Percentiles rank a stretch among this genome's conserved stretches.
phyloP scores from a whole-genome alignment of 108 stramenopile species.

The Nitzschia sp. region DNA sequence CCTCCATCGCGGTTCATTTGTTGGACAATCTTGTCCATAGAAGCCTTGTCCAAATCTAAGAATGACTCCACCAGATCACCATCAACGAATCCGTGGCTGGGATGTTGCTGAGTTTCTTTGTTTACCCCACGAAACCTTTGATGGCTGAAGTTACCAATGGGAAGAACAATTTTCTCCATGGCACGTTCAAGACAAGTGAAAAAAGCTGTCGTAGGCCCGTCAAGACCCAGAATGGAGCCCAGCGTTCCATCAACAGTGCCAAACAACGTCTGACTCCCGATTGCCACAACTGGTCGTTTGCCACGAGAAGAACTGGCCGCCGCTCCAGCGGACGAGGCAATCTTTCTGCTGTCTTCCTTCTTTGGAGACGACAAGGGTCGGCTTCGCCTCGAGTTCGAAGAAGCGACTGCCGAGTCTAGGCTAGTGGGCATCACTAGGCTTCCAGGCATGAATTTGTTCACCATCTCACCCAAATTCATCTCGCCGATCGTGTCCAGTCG shows the following conservation, averaged over 20 bases:
- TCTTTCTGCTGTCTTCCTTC: conserved; percentile 24
- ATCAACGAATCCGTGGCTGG: conserved; percentile 88
- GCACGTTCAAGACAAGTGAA: conserved; percentile 79
- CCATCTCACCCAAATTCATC: conserved; percentile 95
- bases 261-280: conserved; percentile 88
- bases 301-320: conserved; percentile 31
- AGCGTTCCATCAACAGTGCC: conserved; percentile 94
- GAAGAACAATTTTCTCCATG: conserved; percentile 60
- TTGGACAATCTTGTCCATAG: conserved; percentile 70
- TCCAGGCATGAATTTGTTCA: conserved; percentile 89
- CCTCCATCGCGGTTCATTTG: conserved; percentile 84
- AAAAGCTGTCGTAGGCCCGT: conserved; percentile 83
- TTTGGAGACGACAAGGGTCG: conserved; percentile 29
- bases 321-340: conserved; percentile 2
- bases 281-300: conserved; percentile 50
- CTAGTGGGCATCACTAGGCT: conserved; percentile 87
- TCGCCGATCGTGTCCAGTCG: conserved; percentile 90
- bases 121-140: conserved; percentile 81
- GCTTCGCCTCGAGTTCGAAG: conserved; percentile 6
- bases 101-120: conserved; percentile 57
- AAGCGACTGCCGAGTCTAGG: conserved; percentile 12
- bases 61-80: conserved; percentile 95
- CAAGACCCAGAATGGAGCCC: conserved; percentile 85
- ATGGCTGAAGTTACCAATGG: conserved; percentile 89
- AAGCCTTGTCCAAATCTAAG: conserved; percentile 82